Evolutionary conservation across 805 yeast species (phyloP), one percentile per base, ranked within the genome.

Genomic region (Wickerhamiella sergipiensis): DNA sequence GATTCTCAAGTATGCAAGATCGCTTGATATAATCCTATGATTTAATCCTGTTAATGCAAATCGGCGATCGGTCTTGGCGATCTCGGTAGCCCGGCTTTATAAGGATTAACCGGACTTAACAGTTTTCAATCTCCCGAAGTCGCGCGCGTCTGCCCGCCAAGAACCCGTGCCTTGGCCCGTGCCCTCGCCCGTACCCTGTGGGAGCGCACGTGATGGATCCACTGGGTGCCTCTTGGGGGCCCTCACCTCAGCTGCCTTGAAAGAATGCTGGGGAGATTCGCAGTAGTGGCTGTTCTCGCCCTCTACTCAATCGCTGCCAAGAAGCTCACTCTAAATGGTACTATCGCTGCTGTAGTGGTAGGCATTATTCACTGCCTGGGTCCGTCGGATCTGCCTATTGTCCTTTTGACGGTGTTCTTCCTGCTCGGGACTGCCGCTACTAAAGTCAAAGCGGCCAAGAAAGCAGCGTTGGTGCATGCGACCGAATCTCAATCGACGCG

Each of bases 301-400:
- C 23, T 21, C 19, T 46, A 31, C 10, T 40, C 49, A 8, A 18
- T 18, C 10, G 22, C 36, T 8, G 21, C 10, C 9, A 19, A 23
- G 6, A 46, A 46, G 31, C 49, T 48, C 50, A 29, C 52, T 12
- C 59, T 70, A 48, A 22, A 36, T 9, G 49, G 49, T 7, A 19
- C 40, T 10, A n/a, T 51, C 2, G 61, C 63, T 1, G 68, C 70
- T 5, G 21, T 66, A 2, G 24, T 59, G 21, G 60, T 65, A 0
- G 70, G 68, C 0, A 9, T 59, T 9, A 54, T 66, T 24, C 70
- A 66, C 52, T 58, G 62, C 1, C 48, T 63, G 13, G 63, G 68
- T 5, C 52, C 55, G 3, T 53, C 69, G 8, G 57, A 53, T 31
- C 53, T 65, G 1, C 61, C 55, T 23, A 43, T 66, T 22, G 45